phyloP scores from a whole-genome alignment of 2,329 filamentous ascomycete genomes.

The Pseudohalonectria lignicola region DNA sequence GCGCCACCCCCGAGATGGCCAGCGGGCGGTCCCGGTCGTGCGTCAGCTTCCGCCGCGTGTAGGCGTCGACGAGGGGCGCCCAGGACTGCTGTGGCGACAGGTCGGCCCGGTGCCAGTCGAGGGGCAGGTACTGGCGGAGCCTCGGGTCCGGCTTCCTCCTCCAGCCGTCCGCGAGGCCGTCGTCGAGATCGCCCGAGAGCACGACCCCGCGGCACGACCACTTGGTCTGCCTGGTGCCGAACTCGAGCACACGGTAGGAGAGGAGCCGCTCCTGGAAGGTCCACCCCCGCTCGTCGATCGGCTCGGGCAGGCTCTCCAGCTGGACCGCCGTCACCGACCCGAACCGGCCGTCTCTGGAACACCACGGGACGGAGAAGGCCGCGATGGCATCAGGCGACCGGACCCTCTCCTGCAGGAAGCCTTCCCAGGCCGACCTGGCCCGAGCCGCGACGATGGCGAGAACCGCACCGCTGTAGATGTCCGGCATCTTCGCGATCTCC shows the following conservation, averaged over 20 bases:
- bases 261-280: neutral
- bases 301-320: neutral
- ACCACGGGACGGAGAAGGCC: too few relatives aligned
- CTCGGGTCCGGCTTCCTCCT: neutral
- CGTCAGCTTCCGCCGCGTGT: neutral
- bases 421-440: neutral
- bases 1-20: neutral
- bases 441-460: neutral
- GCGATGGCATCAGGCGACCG: neutral
- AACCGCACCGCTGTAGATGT: neutral
- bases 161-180: neutral
- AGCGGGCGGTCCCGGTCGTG: neutral
- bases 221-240: neutral
- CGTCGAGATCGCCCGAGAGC: neutral
- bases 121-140: neutral
- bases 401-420: neutral
- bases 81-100: neutral
- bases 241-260: slow-evolving; percentile 1
- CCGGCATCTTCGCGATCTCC: neutral
- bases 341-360: too few relatives aligned
- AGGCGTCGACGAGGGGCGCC: neutral
- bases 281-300: neutral
- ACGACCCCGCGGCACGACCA: neutral
- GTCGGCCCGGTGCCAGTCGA: too few relatives aligned
- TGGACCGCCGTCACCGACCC: neutral